A percentile compares a stretch with the other conserved stretches of the same genome.
These are phyloP conservation scores for Deinandra increscens DNA, from an alignment of 129 eudicot species.

Conservation along the genomic window DNA sequence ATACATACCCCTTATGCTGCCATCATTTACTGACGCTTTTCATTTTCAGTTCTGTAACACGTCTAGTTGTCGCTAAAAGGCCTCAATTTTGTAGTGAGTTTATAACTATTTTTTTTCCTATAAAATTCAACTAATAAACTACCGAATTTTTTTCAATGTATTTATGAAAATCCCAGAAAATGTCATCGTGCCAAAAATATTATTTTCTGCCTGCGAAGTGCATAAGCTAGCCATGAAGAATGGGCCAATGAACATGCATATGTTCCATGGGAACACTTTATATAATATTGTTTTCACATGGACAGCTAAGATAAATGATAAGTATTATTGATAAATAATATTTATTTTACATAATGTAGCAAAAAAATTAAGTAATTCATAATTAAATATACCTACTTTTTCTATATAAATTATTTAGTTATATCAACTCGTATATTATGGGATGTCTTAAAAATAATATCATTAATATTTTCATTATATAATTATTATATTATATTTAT, in stretches of 20 bases:
- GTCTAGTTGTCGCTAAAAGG: too few species aligned
- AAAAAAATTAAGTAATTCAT: neutral
- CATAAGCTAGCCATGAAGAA: conserved; percentile 19
- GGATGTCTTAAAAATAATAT: too few species aligned
- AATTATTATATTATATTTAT: too few species aligned
- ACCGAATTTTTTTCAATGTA: too few species aligned
- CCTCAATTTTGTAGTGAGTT: too few species aligned
- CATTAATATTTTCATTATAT: too few species aligned
- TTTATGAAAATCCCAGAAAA: neutral
- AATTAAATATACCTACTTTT: neutral
- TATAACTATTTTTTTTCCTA: too few species aligned
- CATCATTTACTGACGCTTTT: neutral
- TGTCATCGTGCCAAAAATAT: neutral
- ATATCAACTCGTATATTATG: too few species aligned
- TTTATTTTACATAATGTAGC: neutral
- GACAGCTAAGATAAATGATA: conserved; percentile 22
- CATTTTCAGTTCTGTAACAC: too few species aligned
- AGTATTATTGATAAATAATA: neutral
- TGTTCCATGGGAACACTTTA: conserved; percentile 27
- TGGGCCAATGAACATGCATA: conserved; percentile 39
- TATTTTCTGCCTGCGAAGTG: neutral
- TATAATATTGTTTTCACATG: conserved; percentile 29
- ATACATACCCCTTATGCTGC: too few species aligned
- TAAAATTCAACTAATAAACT: too few species aligned
- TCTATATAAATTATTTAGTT: too few species aligned